Evolutionary conservation across 306 rosid genomes (phyloP).

Genomic region (Begonia fuchsioides): DNA sequence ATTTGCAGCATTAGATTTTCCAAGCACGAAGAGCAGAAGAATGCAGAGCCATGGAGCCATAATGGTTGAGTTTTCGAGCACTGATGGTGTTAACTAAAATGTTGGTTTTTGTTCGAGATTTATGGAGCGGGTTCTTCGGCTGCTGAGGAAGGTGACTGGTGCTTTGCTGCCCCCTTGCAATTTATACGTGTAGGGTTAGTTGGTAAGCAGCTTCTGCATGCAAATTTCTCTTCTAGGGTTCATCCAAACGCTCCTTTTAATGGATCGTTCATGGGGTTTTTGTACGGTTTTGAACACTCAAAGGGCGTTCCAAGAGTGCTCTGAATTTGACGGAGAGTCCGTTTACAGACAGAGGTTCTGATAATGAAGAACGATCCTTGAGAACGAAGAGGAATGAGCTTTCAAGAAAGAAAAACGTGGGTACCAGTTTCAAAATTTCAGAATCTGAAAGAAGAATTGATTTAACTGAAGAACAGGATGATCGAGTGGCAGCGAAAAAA

Average conservation of each 20-base stretch:
- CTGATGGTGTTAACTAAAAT: not conserved
- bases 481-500: slow-evolving; percentile 41
- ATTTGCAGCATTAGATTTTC: slow-evolving; percentile 18
- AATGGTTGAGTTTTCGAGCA: slow-evolving; percentile 1
- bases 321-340: slow-evolving; percentile 50
- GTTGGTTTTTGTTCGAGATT: not conserved
- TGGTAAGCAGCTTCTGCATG: slow-evolving; percentile 23
- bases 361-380: slow-evolving; percentile 34
- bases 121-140: not conserved
- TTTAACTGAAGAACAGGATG: slow-evolving; percentile 43
- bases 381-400: slow-evolving; percentile 35
- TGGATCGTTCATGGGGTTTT: slow-evolving; percentile 80
- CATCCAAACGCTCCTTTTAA: too few species aligned
- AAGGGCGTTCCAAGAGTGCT: slow-evolving; percentile 74
- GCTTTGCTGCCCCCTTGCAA: slow-evolving; percentile 2
- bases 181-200: slow-evolving; percentile 15
- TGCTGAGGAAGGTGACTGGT: slow-evolving; percentile 1
- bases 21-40: slow-evolving; percentile 18
- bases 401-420: slow-evolving; percentile 48
- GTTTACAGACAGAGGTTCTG: slow-evolving; percentile 34
- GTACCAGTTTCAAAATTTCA: slow-evolving; percentile 83
- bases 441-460: slow-evolving; percentile 61
- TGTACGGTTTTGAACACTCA: slow-evolving; percentile 66
- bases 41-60: slow-evolving; percentile 35
- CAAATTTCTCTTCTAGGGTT: not conserved